Evolutionary conservation across 1,139 yeast species (phyloP).

Genomic region (Debaryomycetaceae sp.): DNA sequence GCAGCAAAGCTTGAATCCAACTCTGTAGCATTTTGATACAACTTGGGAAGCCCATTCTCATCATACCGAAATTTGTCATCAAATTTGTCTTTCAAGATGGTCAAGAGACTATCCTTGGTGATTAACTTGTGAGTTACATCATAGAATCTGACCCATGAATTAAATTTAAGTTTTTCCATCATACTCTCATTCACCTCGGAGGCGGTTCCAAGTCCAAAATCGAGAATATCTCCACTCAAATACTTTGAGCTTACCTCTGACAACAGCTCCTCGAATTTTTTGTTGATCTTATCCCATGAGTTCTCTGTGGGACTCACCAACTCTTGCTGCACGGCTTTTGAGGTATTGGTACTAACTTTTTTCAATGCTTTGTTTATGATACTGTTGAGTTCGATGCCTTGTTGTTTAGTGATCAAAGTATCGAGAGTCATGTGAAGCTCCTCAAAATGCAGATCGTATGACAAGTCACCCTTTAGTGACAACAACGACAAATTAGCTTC

Average conservation of each 20-base stretch:
- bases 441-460: conserved; percentile 10
- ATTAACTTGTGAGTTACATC: conserved; percentile 56
- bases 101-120: conserved; percentile 55
- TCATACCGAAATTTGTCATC: conserved; percentile 85
- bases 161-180: conserved; percentile 41
- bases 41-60: conserved; percentile 72
- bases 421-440: conserved; percentile 20
- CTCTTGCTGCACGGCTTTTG: conserved; percentile 37
- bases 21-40: conserved; percentile 75
- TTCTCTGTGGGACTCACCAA: conserved; percentile 42
- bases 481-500: conserved; percentile 14
- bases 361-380: conserved; percentile 36
- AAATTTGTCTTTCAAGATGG: conserved; percentile 63
- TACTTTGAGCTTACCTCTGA: conserved; percentile 19
- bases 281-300: conserved; percentile 62
- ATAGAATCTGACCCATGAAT: conserved; percentile 66
- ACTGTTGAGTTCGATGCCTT: conserved; percentile 41
- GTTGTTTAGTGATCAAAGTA: conserved; percentile 33
- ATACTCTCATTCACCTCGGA: conserved; percentile 39
- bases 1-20: conserved; percentile 61
- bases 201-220: conserved; percentile 64
- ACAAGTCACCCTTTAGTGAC: conserved; percentile 23
- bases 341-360: conserved; percentile 35
- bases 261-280: conserved; percentile 43
- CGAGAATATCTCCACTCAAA: conserved; percentile 28